Evolutionary conservation across 441 rosid genomes (phyloP).

Genomic region (Bocquillonia castaneifolia): DNA sequence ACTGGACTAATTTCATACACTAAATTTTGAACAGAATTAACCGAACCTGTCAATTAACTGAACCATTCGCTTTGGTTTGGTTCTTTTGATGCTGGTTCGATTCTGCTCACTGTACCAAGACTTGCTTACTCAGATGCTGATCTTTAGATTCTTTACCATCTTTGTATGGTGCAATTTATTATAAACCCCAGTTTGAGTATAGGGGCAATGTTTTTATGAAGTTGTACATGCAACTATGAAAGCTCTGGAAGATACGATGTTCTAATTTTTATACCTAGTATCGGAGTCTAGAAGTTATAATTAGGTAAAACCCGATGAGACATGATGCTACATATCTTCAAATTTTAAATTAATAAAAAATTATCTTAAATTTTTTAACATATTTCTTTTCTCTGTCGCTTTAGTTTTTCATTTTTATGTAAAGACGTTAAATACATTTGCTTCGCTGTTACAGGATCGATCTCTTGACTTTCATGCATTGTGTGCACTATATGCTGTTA

Average conservation of each 20-base stretch:
- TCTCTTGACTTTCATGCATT: slow-evolving; percentile 63
- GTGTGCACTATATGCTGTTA: slow-evolving; percentile 71
- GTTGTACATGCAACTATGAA: not conserved
- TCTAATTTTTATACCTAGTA: not conserved
- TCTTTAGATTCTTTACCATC: not conserved
- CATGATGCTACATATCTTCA: not conserved
- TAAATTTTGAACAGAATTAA: no score
- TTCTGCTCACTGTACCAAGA: no score
- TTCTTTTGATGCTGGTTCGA: no score
- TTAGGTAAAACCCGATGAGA: slow-evolving; percentile 1
- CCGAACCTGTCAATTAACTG: no score
- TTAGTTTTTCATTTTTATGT: slow-evolving; percentile 3
- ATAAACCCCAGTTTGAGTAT: not conserved
- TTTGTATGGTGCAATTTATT: not conserved
- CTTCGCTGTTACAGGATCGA: slow-evolving; percentile 47
- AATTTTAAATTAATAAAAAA: not conserved
- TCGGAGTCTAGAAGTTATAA: not conserved
- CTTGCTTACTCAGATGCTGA: not conserved
- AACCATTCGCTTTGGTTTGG: no score
- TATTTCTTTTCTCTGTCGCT: slow-evolving; percentile 8
- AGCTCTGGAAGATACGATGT: not conserved
- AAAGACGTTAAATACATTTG: slow-evolving; percentile 23
- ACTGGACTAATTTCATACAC: no score
- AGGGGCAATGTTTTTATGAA: not conserved
- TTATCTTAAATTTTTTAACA: not conserved